Evolutionary conservation across 1,284 basidiomycete species (phyloP), one percentile per base, ranked within the genome.

Genomic region (Cutaneotrichosporon dermatis): DNA sequence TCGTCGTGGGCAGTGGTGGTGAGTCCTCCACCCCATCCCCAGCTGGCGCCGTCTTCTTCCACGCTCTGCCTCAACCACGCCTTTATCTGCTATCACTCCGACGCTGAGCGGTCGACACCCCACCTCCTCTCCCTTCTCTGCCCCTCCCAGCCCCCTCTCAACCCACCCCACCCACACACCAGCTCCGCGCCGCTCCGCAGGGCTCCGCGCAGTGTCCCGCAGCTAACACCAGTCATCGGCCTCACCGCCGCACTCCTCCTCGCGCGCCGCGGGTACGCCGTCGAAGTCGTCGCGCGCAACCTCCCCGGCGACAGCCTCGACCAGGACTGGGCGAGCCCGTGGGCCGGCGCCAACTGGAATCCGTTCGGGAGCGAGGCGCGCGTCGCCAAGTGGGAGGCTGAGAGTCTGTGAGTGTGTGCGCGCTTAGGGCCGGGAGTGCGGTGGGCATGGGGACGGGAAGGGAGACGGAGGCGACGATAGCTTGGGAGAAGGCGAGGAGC

Each of bases 301-400:
- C 59, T 80, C 71, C 73, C 80, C 83, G 12, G 84, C 70, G 54
- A 80, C 78, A 58, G 84, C 81, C 49, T 57, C 11, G 54, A 50
- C 42, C 61, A 63, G 49, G 64, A 63, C 57, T 65, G 64, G 64
- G 25, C 64, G 33, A 74, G 75, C 4, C 83, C 84, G 65, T 85
- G 83, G 6, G 81, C 82, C 3, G 52, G 52, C 33, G 52, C 66
- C 54, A 76, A 77, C 51, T 70, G 55, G 41, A 46, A 25, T n/a
- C 44, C 54, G n/a, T 55, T 50, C 33, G 48, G 55, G 8, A 9
- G 35, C 65, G 2, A 75, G 65, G 35, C 75, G 63, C 5, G 72
- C 62, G 59, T 78, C 74, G 33, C 75, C 74, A 13, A 64, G 41
- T 12, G 66, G 68, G 54, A 77, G 76, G 42, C 52, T 34, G 52